Base-by-base conservation (phyloP, 768 basidiomycete genomes). In the Pleurotus giganteus region DNA sequence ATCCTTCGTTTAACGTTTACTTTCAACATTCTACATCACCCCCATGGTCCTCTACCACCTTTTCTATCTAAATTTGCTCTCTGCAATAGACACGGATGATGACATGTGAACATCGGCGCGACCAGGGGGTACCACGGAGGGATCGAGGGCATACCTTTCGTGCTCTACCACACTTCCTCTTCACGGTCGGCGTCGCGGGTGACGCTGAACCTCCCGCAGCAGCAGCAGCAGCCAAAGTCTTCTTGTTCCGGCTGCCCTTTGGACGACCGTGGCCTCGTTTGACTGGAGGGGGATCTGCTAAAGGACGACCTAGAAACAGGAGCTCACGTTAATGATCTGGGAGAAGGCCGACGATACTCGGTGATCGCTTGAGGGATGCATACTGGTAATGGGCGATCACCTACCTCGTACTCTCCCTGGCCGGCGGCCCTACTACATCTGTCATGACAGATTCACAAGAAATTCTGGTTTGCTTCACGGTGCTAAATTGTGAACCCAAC, bases 251-350 rank as follows among this genome's bases (percentile, higher is more conserved):
- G 71, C 89, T 91, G 63, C 93, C 93, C 69, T 87, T 91, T 57
- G 94, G 94, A 60, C 94, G 84, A 52, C 94, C 94, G 44, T 93
- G 82, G 65, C 89, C 85, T 64, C 93, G 85, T 75, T 92, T 94
- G 58, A 66, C 62, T 36, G 81, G 76, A 42, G 71, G 50, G 54
- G 65, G 66, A 19, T 71, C 62, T 56, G 74, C 67, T 54, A 74
- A 70, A 56, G 76, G 65, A 58, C 73, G 68, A 65, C 73, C 76
- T 73, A 64, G 56, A 56, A 58, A 63, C 49, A 53, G 63, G 56
- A 58, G 61, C 56, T 52, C 55, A 54, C 60, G 32, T 51, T 24
- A 60, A 55, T 26, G 34, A 51, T 51, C 53, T 42, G 9, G 24
- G 34, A 28, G 31, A 29, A 47, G 47, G 28, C 26, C 23, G 32